Evolutionary conservation across 2,329 filamentous ascomycete genomes (phyloP).

Genomic region (Alternaria incomplexa): DNA sequence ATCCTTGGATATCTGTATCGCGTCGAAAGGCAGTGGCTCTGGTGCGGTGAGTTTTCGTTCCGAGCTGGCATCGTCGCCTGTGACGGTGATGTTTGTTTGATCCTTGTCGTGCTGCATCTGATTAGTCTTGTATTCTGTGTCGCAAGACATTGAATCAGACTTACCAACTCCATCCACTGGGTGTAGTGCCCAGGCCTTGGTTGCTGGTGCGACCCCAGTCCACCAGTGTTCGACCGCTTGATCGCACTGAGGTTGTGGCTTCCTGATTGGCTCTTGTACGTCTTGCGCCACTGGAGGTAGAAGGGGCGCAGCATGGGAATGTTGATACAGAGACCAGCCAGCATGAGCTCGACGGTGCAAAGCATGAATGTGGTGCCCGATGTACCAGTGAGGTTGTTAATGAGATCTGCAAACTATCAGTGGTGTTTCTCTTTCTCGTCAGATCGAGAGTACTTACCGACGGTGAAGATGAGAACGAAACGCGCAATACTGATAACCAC

Average conservation of each 20-base stretch:
- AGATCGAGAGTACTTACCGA: conserved; percentile 6
- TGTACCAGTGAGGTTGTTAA: conserved; percentile 29
- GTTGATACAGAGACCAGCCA: conserved; percentile 30
- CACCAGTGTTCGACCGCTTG: conserved; percentile 14
- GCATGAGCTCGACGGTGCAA: conserved; percentile 28
- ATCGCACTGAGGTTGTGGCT: conserved; percentile 7
- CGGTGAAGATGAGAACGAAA: conserved; percentile 26
- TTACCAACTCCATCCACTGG: conserved; percentile 31
- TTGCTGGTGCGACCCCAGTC: conserved; percentile 3
- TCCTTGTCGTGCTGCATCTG: conserved; percentile 24
- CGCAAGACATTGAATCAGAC: background rate
- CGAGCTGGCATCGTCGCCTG: conserved; percentile 26
- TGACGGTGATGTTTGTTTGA: conserved; percentile 17
- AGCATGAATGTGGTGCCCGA: conserved; percentile 32
- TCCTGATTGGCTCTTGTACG: conserved; percentile 20
- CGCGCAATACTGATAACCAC: conserved; percentile 27
- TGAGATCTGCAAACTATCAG: conserved; percentile 18
- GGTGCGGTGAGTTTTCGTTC: conserved; percentile 23
- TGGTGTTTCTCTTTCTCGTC: no score
- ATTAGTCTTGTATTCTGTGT: background rate
- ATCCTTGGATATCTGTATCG: conserved; percentile 25
- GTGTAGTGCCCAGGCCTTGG: conserved; percentile 19
- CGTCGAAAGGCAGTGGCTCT: conserved; percentile 13
- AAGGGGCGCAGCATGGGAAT: conserved; percentile 32
- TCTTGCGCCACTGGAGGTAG: conserved; percentile 24